Percentiles rank a stretch among this genome's conserved stretches.
These are phyloP conservation scores for Thalassiosira mediterranea DNA, from an alignment of 352 stramenopile genomes.

Conservation along the genomic window DNA sequence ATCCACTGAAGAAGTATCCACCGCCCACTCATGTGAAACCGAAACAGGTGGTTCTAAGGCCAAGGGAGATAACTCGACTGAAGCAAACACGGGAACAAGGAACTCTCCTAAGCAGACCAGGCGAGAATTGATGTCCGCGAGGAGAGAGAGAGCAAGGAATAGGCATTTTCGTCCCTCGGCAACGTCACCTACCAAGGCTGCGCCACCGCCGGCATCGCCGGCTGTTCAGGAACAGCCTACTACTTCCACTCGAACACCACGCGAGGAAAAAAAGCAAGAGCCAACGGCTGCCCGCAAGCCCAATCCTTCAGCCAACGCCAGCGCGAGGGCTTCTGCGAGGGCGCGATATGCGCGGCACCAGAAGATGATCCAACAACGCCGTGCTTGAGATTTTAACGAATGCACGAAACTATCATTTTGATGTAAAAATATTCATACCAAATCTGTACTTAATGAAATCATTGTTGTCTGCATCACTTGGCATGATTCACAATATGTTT, in stretches of 20 bases:
- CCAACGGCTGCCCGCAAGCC: slow-evolving; percentile 1
- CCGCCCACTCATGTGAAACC: too few species aligned
- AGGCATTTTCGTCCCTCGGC: background rate
- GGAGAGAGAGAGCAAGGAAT: slow-evolving; percentile 2
- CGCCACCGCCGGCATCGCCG: background rate
- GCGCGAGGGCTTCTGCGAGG: slow-evolving; percentile 28
- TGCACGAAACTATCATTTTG: background rate
- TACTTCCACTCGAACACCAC: too few species aligned
- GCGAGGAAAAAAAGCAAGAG: background rate
- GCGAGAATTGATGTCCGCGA: slow-evolving; percentile 1
- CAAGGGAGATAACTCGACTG: too few species aligned
- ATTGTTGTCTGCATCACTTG: too few species aligned
- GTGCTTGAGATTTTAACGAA: background rate
- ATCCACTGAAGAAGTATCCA: background rate
- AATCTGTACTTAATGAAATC: background rate
- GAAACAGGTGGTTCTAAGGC: too few species aligned
- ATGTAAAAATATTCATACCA: background rate
- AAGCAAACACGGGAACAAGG: background rate
- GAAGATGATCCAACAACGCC: slow-evolving; percentile 33
- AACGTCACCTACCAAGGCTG: background rate
- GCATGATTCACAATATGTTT: slow-evolving; percentile 1
- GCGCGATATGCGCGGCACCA: slow-evolving; percentile 52
- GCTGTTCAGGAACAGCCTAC: too few species aligned
- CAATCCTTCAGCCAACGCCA: slow-evolving; percentile 24
- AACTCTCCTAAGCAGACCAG: background rate